Evolutionary conservation across 345 rosid species (phyloP).

Genomic region (Dipteronia dyeriana): DNA sequence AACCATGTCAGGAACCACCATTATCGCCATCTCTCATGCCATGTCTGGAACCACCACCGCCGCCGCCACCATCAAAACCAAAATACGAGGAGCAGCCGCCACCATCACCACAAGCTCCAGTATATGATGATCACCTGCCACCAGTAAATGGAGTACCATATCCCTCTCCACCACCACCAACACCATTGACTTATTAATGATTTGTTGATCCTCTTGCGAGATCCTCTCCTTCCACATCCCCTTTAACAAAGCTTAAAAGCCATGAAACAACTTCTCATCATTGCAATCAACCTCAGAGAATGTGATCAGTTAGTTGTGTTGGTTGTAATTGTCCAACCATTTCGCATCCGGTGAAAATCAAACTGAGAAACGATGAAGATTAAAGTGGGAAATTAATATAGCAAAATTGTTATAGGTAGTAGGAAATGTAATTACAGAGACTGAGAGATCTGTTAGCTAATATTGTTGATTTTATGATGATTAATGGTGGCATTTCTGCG

Average conservation of each 20-base stretch:
- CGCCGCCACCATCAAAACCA: constrained; percentile 50
- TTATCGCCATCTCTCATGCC: constrained; percentile 20
- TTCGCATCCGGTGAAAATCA: not conserved
- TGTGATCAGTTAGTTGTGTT: not conserved
- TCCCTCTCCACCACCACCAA: constrained; percentile 24
- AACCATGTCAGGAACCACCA: too few species aligned
- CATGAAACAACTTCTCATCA: constrained; percentile 1
- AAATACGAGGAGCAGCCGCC: too few species aligned
- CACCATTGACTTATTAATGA: constrained; percentile 23
- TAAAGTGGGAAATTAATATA: not conserved
- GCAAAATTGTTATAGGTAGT: constrained; percentile 14
- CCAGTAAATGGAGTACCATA: too few species aligned
- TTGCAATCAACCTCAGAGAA: not conserved
- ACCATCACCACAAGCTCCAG: too few species aligned
- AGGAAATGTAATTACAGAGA: constrained; percentile 16
- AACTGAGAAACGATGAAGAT: not conserved
- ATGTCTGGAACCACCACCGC: not conserved
- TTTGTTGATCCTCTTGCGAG: constrained; percentile 1
- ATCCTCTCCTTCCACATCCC: constrained; percentile 2
- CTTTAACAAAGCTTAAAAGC: constrained; percentile 5
- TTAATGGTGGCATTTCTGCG: not conserved
- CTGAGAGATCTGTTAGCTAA: constrained; percentile 17
- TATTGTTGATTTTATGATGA: not conserved
- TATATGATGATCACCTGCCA: too few species aligned
- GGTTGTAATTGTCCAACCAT: not conserved